Conservation (phyloP, 768 basidiomycete species). For the Boletus subcaerulescens region DNA sequence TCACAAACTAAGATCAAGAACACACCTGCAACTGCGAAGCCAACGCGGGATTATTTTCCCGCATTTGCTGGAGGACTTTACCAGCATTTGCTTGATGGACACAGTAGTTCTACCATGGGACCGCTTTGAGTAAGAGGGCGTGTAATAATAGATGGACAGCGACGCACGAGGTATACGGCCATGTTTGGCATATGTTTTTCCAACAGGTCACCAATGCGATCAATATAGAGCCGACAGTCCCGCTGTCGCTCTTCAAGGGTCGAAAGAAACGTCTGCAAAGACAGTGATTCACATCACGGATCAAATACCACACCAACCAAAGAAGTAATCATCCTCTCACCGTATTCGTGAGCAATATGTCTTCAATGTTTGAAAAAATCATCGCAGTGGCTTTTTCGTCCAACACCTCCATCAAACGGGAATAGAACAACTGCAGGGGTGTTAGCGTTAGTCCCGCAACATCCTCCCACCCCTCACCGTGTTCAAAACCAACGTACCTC, state of each 20-base stretch:
- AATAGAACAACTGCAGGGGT: constrained; percentile 74
- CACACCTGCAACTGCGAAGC: constrained; percentile 64
- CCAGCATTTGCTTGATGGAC: constrained; percentile 82
- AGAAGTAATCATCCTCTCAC: constrained; percentile 38
- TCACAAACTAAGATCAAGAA: constrained; percentile 5
- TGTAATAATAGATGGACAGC: neutral
- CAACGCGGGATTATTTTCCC: constrained; percentile 65
- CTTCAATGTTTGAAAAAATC: constrained; percentile 92
- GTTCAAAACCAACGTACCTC: constrained; percentile 52
- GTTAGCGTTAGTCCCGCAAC: neutral
- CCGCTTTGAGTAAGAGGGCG: neutral
- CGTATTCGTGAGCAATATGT: constrained; percentile 85
- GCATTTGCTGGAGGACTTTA: constrained; percentile 69
- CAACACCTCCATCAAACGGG: constrained; percentile 66
- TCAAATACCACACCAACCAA: neutral
- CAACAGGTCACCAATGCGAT: constrained; percentile 84
- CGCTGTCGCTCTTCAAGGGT: constrained; percentile 90
- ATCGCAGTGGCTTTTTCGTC: constrained; percentile 74
- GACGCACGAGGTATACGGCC: constrained; percentile 71
- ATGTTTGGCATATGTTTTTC: constrained; percentile 72
- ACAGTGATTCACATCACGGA: neutral
- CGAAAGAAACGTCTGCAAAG: constrained; percentile 70
- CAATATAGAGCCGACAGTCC: constrained; percentile 87
- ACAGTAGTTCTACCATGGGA: constrained; percentile 70
- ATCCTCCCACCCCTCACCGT: no score